Evolutionary conservation across 2,329 filamentous ascomycete genomes (phyloP).

Genomic region (Lachnellula occidentalis): DNA sequence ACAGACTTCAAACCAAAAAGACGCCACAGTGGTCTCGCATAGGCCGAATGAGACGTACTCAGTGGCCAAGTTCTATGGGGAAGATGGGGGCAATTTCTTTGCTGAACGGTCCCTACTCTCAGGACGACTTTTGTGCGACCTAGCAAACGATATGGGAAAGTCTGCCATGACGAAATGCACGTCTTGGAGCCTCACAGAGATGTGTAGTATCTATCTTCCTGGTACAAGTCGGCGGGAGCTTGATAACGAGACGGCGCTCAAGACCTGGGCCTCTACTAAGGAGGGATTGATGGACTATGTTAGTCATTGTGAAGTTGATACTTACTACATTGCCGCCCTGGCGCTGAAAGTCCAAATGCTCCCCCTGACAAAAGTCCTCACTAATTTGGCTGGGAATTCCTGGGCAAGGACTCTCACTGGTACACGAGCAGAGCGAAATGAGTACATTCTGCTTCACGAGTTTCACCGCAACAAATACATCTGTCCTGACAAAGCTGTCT

Average conservation of each 20-base stretch:
- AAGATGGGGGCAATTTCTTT: slow-evolving; percentile 88
- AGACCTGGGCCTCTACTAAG: slow-evolving; percentile 77
- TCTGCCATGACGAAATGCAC: slow-evolving; percentile 96
- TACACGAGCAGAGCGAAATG: slow-evolving; percentile 93
- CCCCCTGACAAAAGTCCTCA: slow-evolving; percentile 88
- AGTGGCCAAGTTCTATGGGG: slow-evolving; percentile 84
- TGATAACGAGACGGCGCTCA: slow-evolving; percentile 81
- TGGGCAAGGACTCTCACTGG: slow-evolving; percentile 95
- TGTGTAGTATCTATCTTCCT: slow-evolving; percentile 86
- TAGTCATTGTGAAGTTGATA: slow-evolving; percentile 90
- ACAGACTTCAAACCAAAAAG: slow-evolving; percentile 81
- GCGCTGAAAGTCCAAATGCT: slow-evolving; percentile 87
- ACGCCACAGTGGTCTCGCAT: slow-evolving; percentile 93
- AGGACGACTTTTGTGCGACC: slow-evolving; percentile 84
- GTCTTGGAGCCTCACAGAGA: slow-evolving; percentile 96
- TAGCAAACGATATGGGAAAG: slow-evolving; percentile 95
- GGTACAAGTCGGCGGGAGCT: slow-evolving; percentile 65
- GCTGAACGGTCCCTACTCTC: slow-evolving; percentile 85
- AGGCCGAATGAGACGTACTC: slow-evolving; percentile 72
- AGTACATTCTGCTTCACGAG: slow-evolving; percentile 97
- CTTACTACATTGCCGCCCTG: slow-evolving; percentile 89
- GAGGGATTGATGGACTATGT: slow-evolving; percentile 90
- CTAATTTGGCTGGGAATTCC: slow-evolving; percentile 94
- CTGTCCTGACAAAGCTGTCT: slow-evolving; percentile 88
- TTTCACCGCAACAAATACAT: slow-evolving; percentile 98